Percentiles rank a stretch among this genome's conserved stretches.
Evolutionary conservation across 495 filamentous ascomycete species (phyloP).

Genomic region (Letharia lupina): DNA sequence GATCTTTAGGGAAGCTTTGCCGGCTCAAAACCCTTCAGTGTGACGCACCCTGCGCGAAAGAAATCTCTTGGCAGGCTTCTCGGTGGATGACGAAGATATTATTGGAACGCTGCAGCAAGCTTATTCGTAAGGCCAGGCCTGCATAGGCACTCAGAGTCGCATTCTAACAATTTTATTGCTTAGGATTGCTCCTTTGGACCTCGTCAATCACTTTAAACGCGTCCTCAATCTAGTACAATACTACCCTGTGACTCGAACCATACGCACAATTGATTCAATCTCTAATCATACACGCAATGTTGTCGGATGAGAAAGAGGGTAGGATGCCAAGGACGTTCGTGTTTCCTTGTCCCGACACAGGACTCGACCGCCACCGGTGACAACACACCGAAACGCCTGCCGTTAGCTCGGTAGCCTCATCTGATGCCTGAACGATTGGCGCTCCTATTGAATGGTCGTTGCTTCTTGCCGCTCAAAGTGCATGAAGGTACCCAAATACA

Average conservation of each 20-base stretch:
- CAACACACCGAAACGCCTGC: background rate
- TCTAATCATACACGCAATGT: background rate
- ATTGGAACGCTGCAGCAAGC: background rate
- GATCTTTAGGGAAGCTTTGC: background rate
- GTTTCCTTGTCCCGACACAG: background rate
- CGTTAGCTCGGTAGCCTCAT: slow-evolving; percentile 3
- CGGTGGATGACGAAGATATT: background rate
- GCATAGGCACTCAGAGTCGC: background rate
- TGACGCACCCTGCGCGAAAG: background rate
- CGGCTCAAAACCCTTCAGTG: background rate
- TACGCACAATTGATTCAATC: background rate
- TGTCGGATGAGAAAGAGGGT: background rate
- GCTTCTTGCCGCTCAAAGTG: background rate
- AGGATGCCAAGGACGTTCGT: background rate
- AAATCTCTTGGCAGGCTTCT: background rate
- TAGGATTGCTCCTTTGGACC: background rate
- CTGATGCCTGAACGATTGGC: background rate
- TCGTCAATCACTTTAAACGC: background rate
- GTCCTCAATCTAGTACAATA: background rate
- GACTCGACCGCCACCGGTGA: background rate
- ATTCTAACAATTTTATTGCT: background rate
- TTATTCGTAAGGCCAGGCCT: background rate
- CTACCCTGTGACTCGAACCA: background rate
- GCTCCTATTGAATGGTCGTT: background rate
- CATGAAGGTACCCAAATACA: background rate